Base-by-base conservation (phyloP, 164 flowering plant species). In the Vitis riparia region DNA sequence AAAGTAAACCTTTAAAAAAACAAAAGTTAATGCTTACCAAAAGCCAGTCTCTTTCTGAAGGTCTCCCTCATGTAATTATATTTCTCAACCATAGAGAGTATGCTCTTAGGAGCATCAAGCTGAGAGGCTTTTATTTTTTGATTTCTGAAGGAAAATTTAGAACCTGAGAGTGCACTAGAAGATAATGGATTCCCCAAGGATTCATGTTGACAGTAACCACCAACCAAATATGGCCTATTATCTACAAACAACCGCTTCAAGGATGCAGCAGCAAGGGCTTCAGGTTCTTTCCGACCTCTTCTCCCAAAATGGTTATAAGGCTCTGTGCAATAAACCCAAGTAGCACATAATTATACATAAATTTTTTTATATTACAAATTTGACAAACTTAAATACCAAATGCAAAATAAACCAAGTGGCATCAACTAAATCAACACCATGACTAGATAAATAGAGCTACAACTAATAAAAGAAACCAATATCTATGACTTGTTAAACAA, bases 221-320 rank as follows among this genome's bases (percentile, higher is more conserved):
- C 77, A 71, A 90, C 91, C 79, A 96, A 73, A 73, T 91, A 85
- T 56, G 98, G 93, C 73, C 75, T 87, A 75, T 96, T 89, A 77
- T 93, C 95, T 13, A 93, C 90, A 86, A 80, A 96, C 69, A 89
- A 81, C 13, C 94, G 91, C 78, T 96, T 96, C 65, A 78, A 80
- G 15, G 97, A 90, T 70, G 94, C 94, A 78, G 98, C 96, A 72
- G 93, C 89, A 65, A 90, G 86, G 59, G 83, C 93, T 78, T 90
- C 98, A 59, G 98, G 98, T 79, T 89, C 99, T 76, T 93, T 90
- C 55, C 91, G 78, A 30, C 97, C 99, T 70, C 98, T 86, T 81
- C 99, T 87, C 73, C 87, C 88, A 73, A 85, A 66, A 76, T 82
- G 78, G 79, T 84, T 83, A 70, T 90, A 93, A 66, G 99, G 99